These are phyloP conservation scores for Ampelocalamus luodianensis DNA, from an alignment of 176 grass and related monocot species.

Conservation along the genomic window DNA sequence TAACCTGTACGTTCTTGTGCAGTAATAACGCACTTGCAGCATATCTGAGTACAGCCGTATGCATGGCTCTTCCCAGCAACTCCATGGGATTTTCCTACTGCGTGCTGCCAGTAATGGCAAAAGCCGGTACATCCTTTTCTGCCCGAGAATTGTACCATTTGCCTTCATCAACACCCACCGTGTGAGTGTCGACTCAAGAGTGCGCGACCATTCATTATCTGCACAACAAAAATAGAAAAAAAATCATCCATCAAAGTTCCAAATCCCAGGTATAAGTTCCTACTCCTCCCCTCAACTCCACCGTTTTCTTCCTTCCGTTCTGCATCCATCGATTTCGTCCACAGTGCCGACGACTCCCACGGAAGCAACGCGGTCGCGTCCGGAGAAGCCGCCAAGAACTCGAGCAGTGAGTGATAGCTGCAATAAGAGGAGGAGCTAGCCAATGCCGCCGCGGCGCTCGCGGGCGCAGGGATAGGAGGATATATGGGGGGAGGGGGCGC, in stretches of 20 bases:
- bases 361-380: neutral
- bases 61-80: neutral
- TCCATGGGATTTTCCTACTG: neutral
- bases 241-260: too few species aligned
- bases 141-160: neutral
- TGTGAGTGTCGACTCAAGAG: neutral
- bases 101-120: neutral
- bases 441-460: too few species aligned
- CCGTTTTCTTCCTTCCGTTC: conserved; percentile 25
- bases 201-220: neutral
- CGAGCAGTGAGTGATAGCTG: too few species aligned
- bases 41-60: too few species aligned
- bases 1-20: too few species aligned
- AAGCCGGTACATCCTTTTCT: neutral
- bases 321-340: neutral
- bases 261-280: too few species aligned
- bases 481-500: too few species aligned
- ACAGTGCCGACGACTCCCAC: conserved; percentile 9
- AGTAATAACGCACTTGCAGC: too few species aligned
- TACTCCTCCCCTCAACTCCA: neutral
- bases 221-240: too few species aligned
- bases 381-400: too few species aligned
- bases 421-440: too few species aligned
- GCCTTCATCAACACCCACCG: neutral
- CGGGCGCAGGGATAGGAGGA: too few species aligned